Evolutionary conservation across 306 rosid species (phyloP).

Genomic region (Pachyrhizus erosus): DNA sequence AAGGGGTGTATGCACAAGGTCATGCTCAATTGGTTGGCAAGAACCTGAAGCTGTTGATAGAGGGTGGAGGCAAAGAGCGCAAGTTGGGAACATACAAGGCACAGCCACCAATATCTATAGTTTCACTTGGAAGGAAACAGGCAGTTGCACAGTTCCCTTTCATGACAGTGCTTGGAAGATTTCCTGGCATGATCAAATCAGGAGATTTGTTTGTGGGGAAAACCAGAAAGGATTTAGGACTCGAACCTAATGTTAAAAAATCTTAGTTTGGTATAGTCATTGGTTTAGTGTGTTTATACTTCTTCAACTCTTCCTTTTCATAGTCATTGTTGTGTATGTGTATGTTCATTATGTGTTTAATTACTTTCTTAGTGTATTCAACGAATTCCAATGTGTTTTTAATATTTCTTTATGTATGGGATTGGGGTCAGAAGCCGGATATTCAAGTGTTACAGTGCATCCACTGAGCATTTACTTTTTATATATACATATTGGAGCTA

Average conservation of each 20-base stretch:
- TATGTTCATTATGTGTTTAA: constrained; percentile 26
- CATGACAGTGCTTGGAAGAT: constrained; percentile 63
- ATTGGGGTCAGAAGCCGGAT: background rate
- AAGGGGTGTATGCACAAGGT: constrained; percentile 71
- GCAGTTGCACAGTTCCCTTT: constrained; percentile 75
- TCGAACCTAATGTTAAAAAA: constrained; percentile 49
- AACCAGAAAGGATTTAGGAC: constrained; percentile 75
- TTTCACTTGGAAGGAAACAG: constrained; percentile 81
- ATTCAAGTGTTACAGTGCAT: background rate
- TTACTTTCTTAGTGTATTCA: constrained; percentile 8
- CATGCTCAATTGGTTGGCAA: constrained; percentile 80
- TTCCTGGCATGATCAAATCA: constrained; percentile 75
- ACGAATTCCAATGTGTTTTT: constrained; percentile 9
- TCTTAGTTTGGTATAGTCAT: constrained; percentile 19
- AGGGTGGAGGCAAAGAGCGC: constrained; percentile 54
- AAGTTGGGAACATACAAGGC: constrained; percentile 63
- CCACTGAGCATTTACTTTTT: no score
- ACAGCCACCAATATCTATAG: constrained; percentile 56
- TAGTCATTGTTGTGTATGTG: constrained; percentile 16
- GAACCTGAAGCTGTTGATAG: constrained; percentile 67
- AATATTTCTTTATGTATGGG: constrained; percentile 26
- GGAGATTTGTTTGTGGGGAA: constrained; percentile 84
- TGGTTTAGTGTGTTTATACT: constrained; percentile 19
- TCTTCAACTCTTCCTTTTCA: background rate
- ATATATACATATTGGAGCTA: no score